Conservation (phyloP, 495 filamentous ascomycete species). For the Xanthoparmelia taractica region DNA sequence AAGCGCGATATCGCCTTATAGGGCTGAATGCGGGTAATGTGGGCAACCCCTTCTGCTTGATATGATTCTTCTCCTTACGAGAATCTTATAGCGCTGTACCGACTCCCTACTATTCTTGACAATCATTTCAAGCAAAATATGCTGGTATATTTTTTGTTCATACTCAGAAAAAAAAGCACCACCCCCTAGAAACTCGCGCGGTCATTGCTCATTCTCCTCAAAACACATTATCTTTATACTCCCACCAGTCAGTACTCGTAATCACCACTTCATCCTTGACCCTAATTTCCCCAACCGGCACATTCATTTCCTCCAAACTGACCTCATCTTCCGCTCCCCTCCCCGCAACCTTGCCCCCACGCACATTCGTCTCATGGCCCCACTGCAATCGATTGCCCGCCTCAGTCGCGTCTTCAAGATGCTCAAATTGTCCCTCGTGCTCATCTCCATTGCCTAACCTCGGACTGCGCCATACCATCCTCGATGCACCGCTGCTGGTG, state of each 20-base stretch:
- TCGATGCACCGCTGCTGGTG: background rate
- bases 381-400: background rate
- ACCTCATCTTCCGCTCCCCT: slow-evolving; percentile 15
- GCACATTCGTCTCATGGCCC: slow-evolving; percentile 7
- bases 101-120: too few relatives aligned
- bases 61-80: too few relatives aligned
- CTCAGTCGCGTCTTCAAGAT: background rate
- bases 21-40: background rate
- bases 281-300: slow-evolving; percentile 11
- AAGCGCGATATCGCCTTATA: background rate
- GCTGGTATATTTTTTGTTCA: too few relatives aligned
- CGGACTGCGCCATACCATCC: background rate
- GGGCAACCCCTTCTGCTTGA: too few relatives aligned
- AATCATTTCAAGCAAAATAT: too few relatives aligned
- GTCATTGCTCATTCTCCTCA: too few relatives aligned
- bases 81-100: too few relatives aligned
- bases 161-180: too few relatives aligned
- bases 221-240: slow-evolving; percentile 18
- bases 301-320: slow-evolving; percentile 20
- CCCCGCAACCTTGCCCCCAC: slow-evolving; percentile 10
- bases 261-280: slow-evolving; percentile 9
- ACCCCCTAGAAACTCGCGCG: too few relatives aligned
- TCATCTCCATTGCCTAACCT: background rate
- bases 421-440: background rate
- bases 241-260: slow-evolving; percentile 13